Evolutionary conservation across 2,329 filamentous ascomycete genomes (phyloP), one percentile per base, ranked within the genome.

Genomic region (Botrytis byssoidea): DNA sequence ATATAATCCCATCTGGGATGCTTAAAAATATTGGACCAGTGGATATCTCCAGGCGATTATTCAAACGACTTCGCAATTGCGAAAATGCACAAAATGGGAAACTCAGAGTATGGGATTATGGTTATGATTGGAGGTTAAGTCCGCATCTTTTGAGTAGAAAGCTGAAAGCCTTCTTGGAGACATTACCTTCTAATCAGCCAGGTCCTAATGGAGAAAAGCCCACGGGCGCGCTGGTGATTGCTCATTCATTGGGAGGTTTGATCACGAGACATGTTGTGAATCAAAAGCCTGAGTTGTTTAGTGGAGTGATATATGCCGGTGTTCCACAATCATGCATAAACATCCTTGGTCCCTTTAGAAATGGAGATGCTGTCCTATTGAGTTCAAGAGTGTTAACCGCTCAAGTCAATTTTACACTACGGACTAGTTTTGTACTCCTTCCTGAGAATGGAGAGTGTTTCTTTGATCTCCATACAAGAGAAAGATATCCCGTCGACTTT

Each of bases 81-180:
- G 90, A 93, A 20, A 97, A 97, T 79, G 90, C 89, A 2, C 87
- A 88, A 70, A 86, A 85, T 6, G 93, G 93, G 12, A 91, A 88
- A 75, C 84, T 98, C 9, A 87, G 94, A 65, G 88, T 97, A 0
- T 94, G 94, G 85, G 92, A 98, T 78, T 98, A 95, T 80, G 94
- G 95, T 29, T 98, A 97, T 79, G 95, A 98, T 83, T 98, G 95
- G 95, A 88, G 95, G 25, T 84, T 98, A 57, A 96, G 93, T 76
- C 95, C 95, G 0, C 88, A 91, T 79, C 84, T 94, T 0, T 86
- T 96, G 0, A 94, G 92, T 4, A 85, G 86, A 64, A 89, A 89
- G 75, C 84, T 98, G n/a, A 88, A 91, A 51, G 83, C 87, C 29
- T 97, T 93, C 78, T 84, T 98, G 22, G 89, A 92, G 79, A 85